phyloP scores from a whole-genome alignment of 2,329 filamentous ascomycete genomes.

The Curvularia lunata region DNA sequence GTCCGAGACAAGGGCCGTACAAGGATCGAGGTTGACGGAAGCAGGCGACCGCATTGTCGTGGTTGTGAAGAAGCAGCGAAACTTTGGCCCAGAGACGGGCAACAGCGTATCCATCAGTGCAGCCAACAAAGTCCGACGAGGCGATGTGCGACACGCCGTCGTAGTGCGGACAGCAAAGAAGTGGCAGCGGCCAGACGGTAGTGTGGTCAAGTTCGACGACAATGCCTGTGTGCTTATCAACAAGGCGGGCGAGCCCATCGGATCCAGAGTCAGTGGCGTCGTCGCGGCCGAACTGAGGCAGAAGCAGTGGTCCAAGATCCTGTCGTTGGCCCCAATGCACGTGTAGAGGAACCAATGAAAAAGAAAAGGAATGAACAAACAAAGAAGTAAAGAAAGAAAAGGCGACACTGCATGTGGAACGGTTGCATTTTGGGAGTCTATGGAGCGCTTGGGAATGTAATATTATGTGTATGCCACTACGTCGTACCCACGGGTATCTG shows the following conservation, averaged over 20 bases:
- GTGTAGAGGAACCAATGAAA: slow-evolving; percentile 55
- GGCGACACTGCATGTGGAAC: background rate
- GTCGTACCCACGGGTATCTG: slow-evolving; percentile 47
- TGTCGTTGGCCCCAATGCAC: slow-evolving; percentile 89
- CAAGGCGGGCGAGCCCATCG: slow-evolving; percentile 94
- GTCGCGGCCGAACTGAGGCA: slow-evolving; percentile 88
- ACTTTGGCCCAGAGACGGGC: slow-evolving; percentile 72
- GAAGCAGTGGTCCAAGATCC: slow-evolving; percentile 97
- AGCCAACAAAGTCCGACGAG: slow-evolving; percentile 92
- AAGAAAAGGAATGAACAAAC: slow-evolving; percentile 1
- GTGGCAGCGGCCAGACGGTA: slow-evolving; percentile 84
- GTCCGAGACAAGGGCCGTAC: background rate
- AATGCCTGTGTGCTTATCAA: slow-evolving; percentile 98
- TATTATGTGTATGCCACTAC: slow-evolving; percentile 39
- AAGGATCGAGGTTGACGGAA: slow-evolving; percentile 17
- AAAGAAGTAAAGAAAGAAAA: background rate
- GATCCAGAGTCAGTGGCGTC: slow-evolving; percentile 75
- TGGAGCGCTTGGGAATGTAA: slow-evolving; percentile 25
- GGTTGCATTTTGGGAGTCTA: slow-evolving; percentile 17
- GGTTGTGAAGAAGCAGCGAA: slow-evolving; percentile 94
- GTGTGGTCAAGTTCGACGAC: slow-evolving; percentile 91
- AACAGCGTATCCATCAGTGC: slow-evolving; percentile 74
- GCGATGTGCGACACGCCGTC: slow-evolving; percentile 95
- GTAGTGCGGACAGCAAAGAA: slow-evolving; percentile 91
- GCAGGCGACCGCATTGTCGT: slow-evolving; percentile 95